Evolutionary conservation across 2,329 filamentous ascomycete genomes (phyloP).

Genomic region (Diaporthe ilicicola): DNA sequence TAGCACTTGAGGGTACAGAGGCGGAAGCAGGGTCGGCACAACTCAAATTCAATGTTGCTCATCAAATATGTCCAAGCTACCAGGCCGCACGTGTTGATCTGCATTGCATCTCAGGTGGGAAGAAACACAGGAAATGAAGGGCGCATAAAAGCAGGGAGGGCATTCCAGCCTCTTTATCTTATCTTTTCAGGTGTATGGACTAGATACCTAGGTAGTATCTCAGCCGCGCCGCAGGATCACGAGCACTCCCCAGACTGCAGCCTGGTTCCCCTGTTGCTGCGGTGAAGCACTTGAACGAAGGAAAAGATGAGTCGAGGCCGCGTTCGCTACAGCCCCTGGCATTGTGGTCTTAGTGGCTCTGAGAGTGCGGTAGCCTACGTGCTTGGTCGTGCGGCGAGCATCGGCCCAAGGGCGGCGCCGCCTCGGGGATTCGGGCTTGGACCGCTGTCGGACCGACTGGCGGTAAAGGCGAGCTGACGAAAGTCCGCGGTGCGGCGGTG

Average conservation of each 20-base stretch:
- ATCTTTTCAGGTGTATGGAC: not conserved
- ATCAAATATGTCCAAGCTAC: too few relatives aligned
- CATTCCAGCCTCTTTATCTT: not conserved
- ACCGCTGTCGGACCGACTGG: not conserved
- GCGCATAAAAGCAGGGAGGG: too few relatives aligned
- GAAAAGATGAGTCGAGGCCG: too few relatives aligned
- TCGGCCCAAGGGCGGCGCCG: not conserved
- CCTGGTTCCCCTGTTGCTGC: not conserved
- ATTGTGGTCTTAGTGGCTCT: too few relatives aligned
- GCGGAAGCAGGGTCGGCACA: not conserved
- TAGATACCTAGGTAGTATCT: not conserved
- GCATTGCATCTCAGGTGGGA: too few relatives aligned
- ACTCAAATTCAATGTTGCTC: not conserved
- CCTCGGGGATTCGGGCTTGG: not conserved
- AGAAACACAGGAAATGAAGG: too few relatives aligned
- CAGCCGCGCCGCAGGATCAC: not conserved
- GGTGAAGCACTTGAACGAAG: too few relatives aligned
- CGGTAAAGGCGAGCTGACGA: not conserved
- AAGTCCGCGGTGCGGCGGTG: too few relatives aligned
- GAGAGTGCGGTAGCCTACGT: too few relatives aligned
- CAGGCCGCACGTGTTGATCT: not conserved
- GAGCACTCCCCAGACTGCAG: not conserved
- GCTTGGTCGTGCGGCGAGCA: too few relatives aligned
- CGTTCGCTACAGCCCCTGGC: too few relatives aligned
- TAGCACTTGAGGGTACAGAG: not conserved